Evolutionary conservation across 768 basidiomycete genomes (phyloP), one percentile per base, ranked within the genome.

Genomic region (Cyathus striatus): DNA sequence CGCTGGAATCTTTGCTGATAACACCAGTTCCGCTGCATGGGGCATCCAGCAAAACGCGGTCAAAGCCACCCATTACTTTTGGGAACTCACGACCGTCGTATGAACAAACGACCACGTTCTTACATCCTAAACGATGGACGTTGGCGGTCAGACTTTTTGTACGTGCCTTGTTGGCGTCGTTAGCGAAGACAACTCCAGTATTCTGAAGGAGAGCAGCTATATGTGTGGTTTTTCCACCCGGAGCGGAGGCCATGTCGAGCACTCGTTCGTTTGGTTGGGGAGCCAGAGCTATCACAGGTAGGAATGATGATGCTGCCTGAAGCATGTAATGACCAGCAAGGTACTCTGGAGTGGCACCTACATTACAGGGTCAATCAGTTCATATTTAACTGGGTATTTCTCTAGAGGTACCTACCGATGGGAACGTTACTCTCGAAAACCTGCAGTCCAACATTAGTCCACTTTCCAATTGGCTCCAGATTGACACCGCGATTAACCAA

Each of bases 251-350:
- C 95, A 99, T 98, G 61, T 99, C 96, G 45, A 99, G 76, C 9
- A 97, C 80, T 9, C 94, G 86, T 58, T 98, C 96, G 46, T 89
- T 79, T 2, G 92, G 91, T 56, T 94, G 87, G 4, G 96, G 96
- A 20, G 80, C 73, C 27, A 99, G 84, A 3, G 96, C 91, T 49
- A 98, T 94, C 56, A 98, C 96, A 42, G 96, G 96, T n/a, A 99
- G 78, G 76, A 99, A 97, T 1, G 96, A 98, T 4, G 93, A 95
- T 9, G 96, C 96, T 5, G 96, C 91, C 71, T 99, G 96, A 20
- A 98, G 86, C 90, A 99, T 98, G 66, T 99, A 99, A 60, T 99
- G 94, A 2, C 96, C 96, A 0, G 96, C 93, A 27, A 99, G 81
- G 65, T 99, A 99, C 68, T 99, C 96, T 9, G 96, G 96, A 2